Evolutionary conservation across 495 filamentous ascomycete species (phyloP), one percentile per base, ranked within the genome.

Genomic region (Copromyces sp.): DNA sequence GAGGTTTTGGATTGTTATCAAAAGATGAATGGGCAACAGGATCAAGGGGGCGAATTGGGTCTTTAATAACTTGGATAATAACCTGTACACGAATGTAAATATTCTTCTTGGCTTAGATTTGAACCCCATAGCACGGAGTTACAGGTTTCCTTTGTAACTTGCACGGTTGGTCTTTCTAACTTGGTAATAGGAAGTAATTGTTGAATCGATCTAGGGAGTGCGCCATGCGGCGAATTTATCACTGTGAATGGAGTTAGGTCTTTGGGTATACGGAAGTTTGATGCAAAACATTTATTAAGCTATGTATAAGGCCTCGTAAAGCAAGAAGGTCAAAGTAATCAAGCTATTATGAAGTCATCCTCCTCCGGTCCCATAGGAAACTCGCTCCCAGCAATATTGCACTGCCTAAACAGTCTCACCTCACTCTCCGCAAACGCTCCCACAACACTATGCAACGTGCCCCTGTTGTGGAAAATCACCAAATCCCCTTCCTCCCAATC

Each of bases 401-500:
- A 93, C 83, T 94, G 91, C 71, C 91, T 81, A 75, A 94, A 93
- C 72, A 94, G 73, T 37, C 91, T 80, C 35, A 92, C 87, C 82
- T 93, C 90, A 41, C 90, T 89, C 20, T 88, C 85, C 59, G 85
- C 86, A 79, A 94, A 93, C 1, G 90, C 90, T 2, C 91, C 91
- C 0, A 92, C 91, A 44, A 93, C 90, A 4, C 87, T 88, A 79
- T 94, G 91, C 69, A 93, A 74, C 29, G 92, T 85, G 1, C 90
- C 91, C 11, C 90, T 87, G 77, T 93, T 93, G 75, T 93, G 89
- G 78, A 93, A 93, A 40, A 93, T 79, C 4, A 92, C 91, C 70
- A 92, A 80, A 75, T 92, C 90, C 9, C 91, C 90, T 75, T 91
- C 89, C 74, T 88, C 84, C 91, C 91, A 93, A 74, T 93, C 91